Conservation (phyloP, 2,329 filamentous ascomycete species). For the Verticillium alfalfae region DNA sequence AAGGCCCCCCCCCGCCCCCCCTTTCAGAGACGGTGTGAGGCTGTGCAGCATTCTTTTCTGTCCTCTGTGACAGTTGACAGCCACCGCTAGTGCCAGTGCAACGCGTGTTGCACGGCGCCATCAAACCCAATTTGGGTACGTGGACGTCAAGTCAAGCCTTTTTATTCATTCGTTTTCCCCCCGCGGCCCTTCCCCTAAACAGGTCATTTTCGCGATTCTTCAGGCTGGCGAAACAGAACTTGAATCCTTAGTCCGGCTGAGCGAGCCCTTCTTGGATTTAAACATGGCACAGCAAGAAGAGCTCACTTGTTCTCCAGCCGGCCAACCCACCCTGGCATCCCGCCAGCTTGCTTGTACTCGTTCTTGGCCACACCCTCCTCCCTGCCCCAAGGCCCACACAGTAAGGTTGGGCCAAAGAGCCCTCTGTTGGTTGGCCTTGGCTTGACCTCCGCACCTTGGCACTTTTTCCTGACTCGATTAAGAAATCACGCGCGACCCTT, state of each 20-base stretch:
- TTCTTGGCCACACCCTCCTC: neutral
- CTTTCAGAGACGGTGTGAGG: too few species aligned
- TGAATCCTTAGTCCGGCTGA: too few species aligned
- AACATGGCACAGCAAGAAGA: neutral
- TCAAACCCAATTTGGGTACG: neutral
- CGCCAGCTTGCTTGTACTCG: too few species aligned
- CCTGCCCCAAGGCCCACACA: neutral
- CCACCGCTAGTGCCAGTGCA: neutral
- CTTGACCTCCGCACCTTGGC: neutral
- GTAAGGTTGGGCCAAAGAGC: neutral
- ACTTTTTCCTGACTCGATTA: neutral
- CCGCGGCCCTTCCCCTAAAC: too few species aligned
- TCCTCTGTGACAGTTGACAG: neutral
- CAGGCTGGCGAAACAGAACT: too few species aligned
- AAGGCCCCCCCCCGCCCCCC: neutral
- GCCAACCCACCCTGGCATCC: too few species aligned
- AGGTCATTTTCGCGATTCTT: neutral
- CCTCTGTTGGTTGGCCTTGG: neutral
- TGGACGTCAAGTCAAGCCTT: neutral
- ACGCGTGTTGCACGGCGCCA: neutral
- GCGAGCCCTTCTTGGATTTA: too few species aligned
- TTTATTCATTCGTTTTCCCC: neutral
- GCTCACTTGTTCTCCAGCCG: too few species aligned
- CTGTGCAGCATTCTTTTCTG: neutral
- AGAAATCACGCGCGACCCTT: neutral